Evolutionary conservation across 345 rosid species (phyloP).

Genomic region (Boechera stricta): DNA sequence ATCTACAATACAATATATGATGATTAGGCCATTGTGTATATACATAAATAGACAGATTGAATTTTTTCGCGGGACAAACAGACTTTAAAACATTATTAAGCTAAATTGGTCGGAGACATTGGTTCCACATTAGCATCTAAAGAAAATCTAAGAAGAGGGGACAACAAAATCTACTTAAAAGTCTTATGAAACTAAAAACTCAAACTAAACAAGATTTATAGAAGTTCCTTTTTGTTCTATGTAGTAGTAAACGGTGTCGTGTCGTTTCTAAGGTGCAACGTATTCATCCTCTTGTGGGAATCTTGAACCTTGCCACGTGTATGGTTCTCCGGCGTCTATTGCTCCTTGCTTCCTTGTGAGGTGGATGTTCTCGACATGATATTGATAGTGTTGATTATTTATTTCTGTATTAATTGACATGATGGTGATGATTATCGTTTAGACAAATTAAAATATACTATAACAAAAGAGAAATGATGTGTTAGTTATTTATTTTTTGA

Average conservation of each 20-base stretch:
- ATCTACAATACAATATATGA: conserved; percentile 9
- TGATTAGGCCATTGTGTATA: conserved; percentile 27
- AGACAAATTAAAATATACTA: not conserved
- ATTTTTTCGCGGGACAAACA: conserved; percentile 21
- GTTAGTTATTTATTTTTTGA: not conserved
- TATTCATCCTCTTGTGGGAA: conserved; percentile 25
- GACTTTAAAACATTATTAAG: conserved; percentile 30
- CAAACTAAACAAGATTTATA: conserved; percentile 16
- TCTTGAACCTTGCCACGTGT: conserved; percentile 38
- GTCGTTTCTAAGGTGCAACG: conserved; percentile 31
- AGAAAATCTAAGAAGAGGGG: conserved; percentile 38
- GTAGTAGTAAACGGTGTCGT: conserved; percentile 34
- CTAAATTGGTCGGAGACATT: conserved; percentile 37
- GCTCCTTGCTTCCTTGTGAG: conserved; percentile 29
- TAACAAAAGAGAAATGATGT: not conserved
- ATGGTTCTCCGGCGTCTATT: conserved; percentile 34
- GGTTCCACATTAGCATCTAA: conserved; percentile 31
- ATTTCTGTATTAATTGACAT: conserved; percentile 25
- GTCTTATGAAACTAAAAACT: conserved; percentile 12
- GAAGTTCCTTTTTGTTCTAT: conserved; percentile 23
- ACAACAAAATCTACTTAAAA: conserved; percentile 38
- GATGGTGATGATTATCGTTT: conserved; percentile 24
- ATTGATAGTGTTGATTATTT: conserved; percentile 14
- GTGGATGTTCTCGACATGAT: conserved; percentile 44
- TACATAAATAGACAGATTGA: conserved; percentile 35